Percentiles rank a stretch among this genome's conserved stretches.
Conservation (phyloP, 768 basidiomycete species). For the Lentinula aciculospora region DNA sequence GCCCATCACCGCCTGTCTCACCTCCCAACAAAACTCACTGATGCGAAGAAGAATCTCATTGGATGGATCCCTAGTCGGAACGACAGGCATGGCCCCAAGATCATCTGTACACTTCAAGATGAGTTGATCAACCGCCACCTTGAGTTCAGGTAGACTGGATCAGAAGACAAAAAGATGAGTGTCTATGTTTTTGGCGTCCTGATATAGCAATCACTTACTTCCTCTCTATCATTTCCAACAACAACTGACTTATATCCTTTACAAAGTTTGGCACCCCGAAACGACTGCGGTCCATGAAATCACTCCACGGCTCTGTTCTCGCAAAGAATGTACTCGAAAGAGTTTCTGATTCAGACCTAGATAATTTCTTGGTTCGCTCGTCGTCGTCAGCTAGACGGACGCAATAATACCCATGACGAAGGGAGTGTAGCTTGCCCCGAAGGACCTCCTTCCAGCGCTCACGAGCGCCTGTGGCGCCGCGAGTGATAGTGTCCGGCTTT, state of each 20-base stretch:
- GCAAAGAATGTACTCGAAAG: conserved; percentile 41
- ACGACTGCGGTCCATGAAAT: conserved; percentile 34
- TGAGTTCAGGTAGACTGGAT: conserved; percentile 43
- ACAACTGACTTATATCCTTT: conserved; percentile 40
- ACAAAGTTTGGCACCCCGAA: conserved; percentile 57
- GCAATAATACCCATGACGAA: conserved; percentile 60
- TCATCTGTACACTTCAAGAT: conserved; percentile 28
- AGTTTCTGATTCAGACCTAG: conserved; percentile 29
- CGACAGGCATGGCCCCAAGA: conserved; percentile 34
- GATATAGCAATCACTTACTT: conserved; percentile 16
- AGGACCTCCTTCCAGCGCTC: conserved; percentile 46
- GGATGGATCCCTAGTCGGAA: conserved; percentile 30
- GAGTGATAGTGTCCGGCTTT: conserved; percentile 49
- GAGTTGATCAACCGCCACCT: conserved; percentile 29
- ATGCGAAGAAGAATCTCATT: conserved; percentile 41
- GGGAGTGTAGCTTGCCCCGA: conserved; percentile 34
- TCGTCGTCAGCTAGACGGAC: conserved; percentile 60
- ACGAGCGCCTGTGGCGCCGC: conserved; percentile 34
- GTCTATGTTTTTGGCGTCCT: not conserved
- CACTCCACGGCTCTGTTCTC: conserved; percentile 45
- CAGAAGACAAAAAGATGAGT: not conserved
- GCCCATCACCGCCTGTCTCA: conserved; percentile 23
- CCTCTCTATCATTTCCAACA: conserved; percentile 18
- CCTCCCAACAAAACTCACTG: conserved; percentile 35
- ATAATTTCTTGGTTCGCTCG: conserved; percentile 34